Evolutionary conservation across 2,329 filamentous ascomycete genomes (phyloP), one percentile per base, ranked within the genome.

Genomic region (Cladosporium sp.): DNA sequence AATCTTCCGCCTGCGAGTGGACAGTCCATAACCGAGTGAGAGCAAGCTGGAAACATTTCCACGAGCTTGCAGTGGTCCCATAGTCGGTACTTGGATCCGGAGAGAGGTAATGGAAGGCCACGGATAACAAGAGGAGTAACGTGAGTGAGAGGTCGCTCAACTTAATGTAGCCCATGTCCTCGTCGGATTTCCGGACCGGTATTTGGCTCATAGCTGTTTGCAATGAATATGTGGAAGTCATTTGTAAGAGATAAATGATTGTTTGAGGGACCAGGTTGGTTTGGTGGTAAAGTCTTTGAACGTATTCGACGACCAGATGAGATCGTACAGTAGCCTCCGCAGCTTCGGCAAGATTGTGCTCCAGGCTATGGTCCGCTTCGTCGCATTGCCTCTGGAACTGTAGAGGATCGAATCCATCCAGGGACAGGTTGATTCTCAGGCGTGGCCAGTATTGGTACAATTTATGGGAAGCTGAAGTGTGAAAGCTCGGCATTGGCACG

Each of bases 391-490:
- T 59, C 14, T 59, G 56, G 34, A 51, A 59, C 15, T 59, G 56
- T 39, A 59, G 22, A 19, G 56, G 56, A 43, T 59, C 56, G 19
- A 59, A 59, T 14, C 56, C 56, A 17, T 58, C 47, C 17, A 58
- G 17, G 15, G 55, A 51, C 5, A 58, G 55, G 19, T 58, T 58
- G 17, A 58, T 51, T 15, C 55, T 40, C 38, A 58, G 47, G 12
- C 55, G 55, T 20, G 55, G 55, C 55, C 55, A 58, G 37, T 58
- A 58, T 34, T 58, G 55, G 34, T 58, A 58, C 17, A 58, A 38
- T 25, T 58, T 58, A 22, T 58, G 55, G 7, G 47, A 49, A 17
- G 55, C 55, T 4, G 55, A 51, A 40, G 45, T 58, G 19, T 58
- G 55, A 19, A 58, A 58, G 36, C 30, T 51, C 17, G 45, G 55